A percentile compares a stretch with the other conserved stretches of the same genome.
Conservation (phyloP, 352 stramenopile species). For the Pythium myriotylum region DNA sequence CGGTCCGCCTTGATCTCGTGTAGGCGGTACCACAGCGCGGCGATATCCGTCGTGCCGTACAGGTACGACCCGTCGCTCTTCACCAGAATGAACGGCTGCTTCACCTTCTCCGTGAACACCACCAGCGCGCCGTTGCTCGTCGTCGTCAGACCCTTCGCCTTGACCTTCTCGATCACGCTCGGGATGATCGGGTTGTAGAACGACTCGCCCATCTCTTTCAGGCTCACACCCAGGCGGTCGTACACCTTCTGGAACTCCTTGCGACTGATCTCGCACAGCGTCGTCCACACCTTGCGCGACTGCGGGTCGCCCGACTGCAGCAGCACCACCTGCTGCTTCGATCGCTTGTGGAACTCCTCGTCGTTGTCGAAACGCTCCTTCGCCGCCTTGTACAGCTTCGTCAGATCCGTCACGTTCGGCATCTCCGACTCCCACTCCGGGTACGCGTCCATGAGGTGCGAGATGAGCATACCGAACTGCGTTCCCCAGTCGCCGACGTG, state of each 20-base stretch:
- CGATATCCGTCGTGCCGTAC: conserved; percentile 87
- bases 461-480: conserved; percentile 99
- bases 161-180: conserved; percentile 87
- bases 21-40: conserved; percentile 84
- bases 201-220: conserved; percentile 84
- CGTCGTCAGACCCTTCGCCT: conserved; percentile 85
- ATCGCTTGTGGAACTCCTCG: conserved; percentile 95
- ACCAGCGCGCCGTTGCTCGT: conserved; percentile 90
- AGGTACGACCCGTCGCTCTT: conserved; percentile 88
- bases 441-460: conserved; percentile 98
- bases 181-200: conserved; percentile 90
- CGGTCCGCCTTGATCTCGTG: conserved; percentile 83
- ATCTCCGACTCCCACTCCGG: conserved; percentile 90
- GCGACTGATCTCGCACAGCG: conserved; percentile 82
- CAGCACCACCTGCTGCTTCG: conserved; percentile 97
- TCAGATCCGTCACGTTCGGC: conserved; percentile 98
- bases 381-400: conserved; percentile 86
- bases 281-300: conserved; percentile 83
- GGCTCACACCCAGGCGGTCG: conserved; percentile 69
- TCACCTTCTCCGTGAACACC: conserved; percentile 92
- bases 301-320: conserved; percentile 94
- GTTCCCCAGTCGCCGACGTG: conserved; percentile 88
- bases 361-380: conserved; percentile 98
- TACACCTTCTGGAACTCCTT: conserved; percentile 89
- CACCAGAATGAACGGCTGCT: conserved; percentile 87